Conservation (phyloP, 768 basidiomycete species). For the Royoungia palumana region DNA sequence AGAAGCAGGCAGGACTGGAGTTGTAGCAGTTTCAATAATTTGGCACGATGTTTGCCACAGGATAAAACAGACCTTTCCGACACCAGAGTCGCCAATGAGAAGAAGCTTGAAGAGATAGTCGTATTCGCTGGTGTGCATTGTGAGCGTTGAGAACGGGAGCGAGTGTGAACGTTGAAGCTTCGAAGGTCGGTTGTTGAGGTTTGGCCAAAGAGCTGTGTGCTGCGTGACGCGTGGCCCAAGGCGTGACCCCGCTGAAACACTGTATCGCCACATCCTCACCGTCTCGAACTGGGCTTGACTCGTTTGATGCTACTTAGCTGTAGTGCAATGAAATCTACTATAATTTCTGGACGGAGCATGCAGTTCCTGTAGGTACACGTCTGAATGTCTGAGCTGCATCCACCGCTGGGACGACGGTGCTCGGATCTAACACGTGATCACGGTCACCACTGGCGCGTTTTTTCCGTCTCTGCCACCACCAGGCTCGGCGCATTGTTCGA, state of each 20-base stretch:
- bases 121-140: slow-evolving; percentile 91
- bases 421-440: slow-evolving; percentile 17
- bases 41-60: slow-evolving; percentile 13
- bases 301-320: not conserved
- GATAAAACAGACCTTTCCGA: slow-evolving; percentile 68
- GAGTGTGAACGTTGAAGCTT: slow-evolving; percentile 27
- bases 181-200: slow-evolving; percentile 31
- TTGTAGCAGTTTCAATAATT: slow-evolving; percentile 23
- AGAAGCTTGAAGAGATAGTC: slow-evolving; percentile 96
- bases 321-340: no score
- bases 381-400: not conserved
- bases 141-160: slow-evolving; percentile 27
- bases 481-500: not conserved
- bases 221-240: slow-evolving; percentile 33
- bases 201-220: slow-evolving; percentile 31
- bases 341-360: not conserved
- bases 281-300: slow-evolving; percentile 7
- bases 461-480: not conserved
- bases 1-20: slow-evolving; percentile 84
- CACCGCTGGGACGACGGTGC: not conserved
- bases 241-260: slow-evolving; percentile 28
- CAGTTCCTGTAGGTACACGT: not conserved
- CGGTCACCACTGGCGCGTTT: slow-evolving; percentile 4
- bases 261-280: slow-evolving; percentile 25
- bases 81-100: slow-evolving; percentile 94